Base-by-base conservation (phyloP, 306 rosid species). In the Purshia tridentata region DNA sequence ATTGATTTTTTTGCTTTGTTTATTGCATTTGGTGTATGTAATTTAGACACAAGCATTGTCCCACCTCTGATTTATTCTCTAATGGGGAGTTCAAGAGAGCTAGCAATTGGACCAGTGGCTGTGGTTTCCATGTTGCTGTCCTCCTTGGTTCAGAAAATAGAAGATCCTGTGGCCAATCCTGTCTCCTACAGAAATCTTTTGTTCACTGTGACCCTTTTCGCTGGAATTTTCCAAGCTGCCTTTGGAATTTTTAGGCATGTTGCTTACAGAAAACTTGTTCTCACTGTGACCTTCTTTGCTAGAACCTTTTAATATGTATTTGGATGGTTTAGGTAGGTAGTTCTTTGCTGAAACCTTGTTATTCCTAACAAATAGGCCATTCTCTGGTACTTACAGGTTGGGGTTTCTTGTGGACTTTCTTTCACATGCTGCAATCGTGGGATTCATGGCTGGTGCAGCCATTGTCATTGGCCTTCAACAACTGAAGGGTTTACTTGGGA, bases 391-490 rank as follows among this genome's bases (percentile, higher is more conserved):
- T 10, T 57, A 37, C 77, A 93, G 98, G 83, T 81, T 94, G 86
- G 96, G 97, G 2, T 94, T 94, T 84, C 92, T 94, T 8, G 89
- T 93, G 68, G 97, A 93, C 74, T 93, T 91, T 80, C 91, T 93
- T 54, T 93, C 97, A 18, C 98, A 94, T 85, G 97, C 97, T 47
- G 94, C 98, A 37, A 83, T 89, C 57, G 98, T 94, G 20, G 98
- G 98, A 61, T 94, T 94, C 91, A 89, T 89, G 97, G 97, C 86
- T 15, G 98, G 98, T 3, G 96, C 98, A 68, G 97, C 98, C 65
- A 89, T 94, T 75, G 82, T 91, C 15, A 91, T 94, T 75, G 96
- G 97, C 51, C 97, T 94, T 75, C 98, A 94, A 59, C 98, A 94
- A 54, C 88, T 94, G 8, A 94, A 85, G 61, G 97, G 97, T 8